Percentiles rank a stretch among this genome's conserved stretches.
Evolutionary conservation across 805 yeast species (phyloP).

Genomic region (Kazachstania bromeliacearum): DNA sequence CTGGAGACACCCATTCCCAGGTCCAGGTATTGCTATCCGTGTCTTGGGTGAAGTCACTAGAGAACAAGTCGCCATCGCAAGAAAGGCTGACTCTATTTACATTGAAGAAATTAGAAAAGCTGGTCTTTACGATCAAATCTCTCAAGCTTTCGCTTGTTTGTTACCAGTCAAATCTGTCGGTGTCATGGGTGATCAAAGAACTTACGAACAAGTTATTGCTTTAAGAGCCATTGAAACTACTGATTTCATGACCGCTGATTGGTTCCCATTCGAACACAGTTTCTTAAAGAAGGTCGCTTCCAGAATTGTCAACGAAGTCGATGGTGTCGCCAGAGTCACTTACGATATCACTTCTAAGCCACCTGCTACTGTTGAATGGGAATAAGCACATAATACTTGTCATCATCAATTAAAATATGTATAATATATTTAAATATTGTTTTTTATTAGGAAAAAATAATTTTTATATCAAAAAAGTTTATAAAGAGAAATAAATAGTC

Average conservation of each 20-base stretch:
- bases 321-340: slow-evolving; percentile 98
- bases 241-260: slow-evolving; percentile 99
- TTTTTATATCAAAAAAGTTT: no score
- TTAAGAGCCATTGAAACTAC: slow-evolving; percentile 95
- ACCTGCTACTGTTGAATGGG: slow-evolving; percentile 99
- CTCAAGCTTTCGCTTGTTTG: slow-evolving; percentile 96
- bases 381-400: no score
- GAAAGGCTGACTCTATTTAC: slow-evolving; percentile 93
- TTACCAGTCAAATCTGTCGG: slow-evolving; percentile 98
- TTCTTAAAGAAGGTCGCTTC: slow-evolving; percentile 90
- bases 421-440: no score
- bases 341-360: slow-evolving; percentile 98
- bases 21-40: slow-evolving; percentile 99
- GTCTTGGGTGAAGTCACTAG: slow-evolving; percentile 94
- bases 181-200: slow-evolving; percentile 99
- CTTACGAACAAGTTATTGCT: slow-evolving; percentile 98
- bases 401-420: no score
- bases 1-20: slow-evolving; percentile 99
- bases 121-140: slow-evolving; percentile 83
- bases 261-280: slow-evolving; percentile 88
- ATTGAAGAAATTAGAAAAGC: slow-evolving; percentile 92
- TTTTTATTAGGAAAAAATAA: no score
- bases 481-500: no score
- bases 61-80: slow-evolving; percentile 88
- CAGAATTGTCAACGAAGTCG: slow-evolving; percentile 96